A percentile compares a stretch with the other conserved stretches of the same genome.
phyloP scores from a whole-genome alignment of 495 filamentous ascomycete species.

The Xeromyces bisporus region DNA sequence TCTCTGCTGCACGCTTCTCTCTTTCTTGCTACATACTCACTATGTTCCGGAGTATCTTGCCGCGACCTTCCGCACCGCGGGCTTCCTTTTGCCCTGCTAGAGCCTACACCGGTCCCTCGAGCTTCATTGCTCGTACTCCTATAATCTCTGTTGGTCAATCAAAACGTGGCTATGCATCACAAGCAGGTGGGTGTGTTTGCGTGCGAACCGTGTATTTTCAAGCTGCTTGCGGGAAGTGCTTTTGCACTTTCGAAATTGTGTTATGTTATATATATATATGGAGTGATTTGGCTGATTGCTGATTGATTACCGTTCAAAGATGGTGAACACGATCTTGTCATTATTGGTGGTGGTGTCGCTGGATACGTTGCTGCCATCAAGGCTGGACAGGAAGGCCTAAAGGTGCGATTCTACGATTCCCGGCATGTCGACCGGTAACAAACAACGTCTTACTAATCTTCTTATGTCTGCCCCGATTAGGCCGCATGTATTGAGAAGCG shows the following conservation, averaged over 20 bases:
- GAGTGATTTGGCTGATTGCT: slow-evolving; percentile 13
- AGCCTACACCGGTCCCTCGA: slow-evolving; percentile 31
- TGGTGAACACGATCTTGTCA: slow-evolving; percentile 82
- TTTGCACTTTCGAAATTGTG: slow-evolving; percentile 1
- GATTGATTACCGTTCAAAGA: slow-evolving; percentile 18
- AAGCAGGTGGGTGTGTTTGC: slow-evolving; percentile 51
- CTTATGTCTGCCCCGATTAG: slow-evolving; percentile 26
- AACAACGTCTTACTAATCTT: no score
- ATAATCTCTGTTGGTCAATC: slow-evolving; percentile 37
- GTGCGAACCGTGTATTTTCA: background rate
- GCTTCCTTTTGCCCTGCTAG: slow-evolving; percentile 37
- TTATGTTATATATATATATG: background rate
- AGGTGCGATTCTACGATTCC: slow-evolving; percentile 38
- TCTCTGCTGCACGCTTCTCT: slow-evolving; percentile 13
- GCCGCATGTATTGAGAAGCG: slow-evolving; percentile 98
- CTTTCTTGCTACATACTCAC: slow-evolving; percentile 13
- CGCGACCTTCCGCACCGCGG: slow-evolving; percentile 47
- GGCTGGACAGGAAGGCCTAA: slow-evolving; percentile 92
- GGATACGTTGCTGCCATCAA: slow-evolving; percentile 99
- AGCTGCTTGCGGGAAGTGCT: background rate
- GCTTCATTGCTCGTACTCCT: slow-evolving; percentile 38
- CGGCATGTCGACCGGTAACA: background rate
- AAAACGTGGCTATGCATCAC: slow-evolving; percentile 60
- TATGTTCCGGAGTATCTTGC: slow-evolving; percentile 63
- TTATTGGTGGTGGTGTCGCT: slow-evolving; percentile 94